These are phyloP conservation scores for Apiospora koreana DNA, from an alignment of 2,329 filamentous ascomycete species.

Conservation along the genomic window DNA sequence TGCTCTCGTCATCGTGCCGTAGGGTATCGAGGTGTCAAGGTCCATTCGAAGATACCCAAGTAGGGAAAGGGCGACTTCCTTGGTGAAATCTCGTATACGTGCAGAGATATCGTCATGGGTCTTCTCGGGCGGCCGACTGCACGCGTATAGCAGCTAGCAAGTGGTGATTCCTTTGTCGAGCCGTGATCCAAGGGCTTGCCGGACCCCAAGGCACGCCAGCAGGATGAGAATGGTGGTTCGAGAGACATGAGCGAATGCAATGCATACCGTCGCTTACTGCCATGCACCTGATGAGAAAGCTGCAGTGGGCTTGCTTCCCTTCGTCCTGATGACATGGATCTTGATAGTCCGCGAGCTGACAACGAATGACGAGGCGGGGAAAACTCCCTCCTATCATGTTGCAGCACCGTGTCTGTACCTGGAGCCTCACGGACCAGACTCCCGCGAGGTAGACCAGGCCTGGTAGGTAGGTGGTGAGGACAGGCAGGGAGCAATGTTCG, in stretches of 20 bases:
- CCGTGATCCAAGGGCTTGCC: background rate
- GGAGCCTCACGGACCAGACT: background rate
- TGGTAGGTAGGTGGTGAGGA: background rate
- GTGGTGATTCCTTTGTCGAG: background rate
- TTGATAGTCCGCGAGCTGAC: background rate
- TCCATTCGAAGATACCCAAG: background rate
- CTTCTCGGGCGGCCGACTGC: background rate
- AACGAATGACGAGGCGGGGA: background rate
- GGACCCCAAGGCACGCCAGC: background rate
- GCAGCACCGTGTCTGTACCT: background rate
- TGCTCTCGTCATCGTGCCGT: conserved; percentile 1
- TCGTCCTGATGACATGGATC: conserved; percentile 1
- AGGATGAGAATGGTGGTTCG: background rate
- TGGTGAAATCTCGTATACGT: background rate
- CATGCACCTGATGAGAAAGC: background rate
- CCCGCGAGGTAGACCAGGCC: background rate
- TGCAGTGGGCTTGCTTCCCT: background rate
- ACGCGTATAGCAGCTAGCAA: background rate
- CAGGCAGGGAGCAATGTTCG: background rate
- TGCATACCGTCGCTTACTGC: background rate
- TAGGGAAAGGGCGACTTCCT: background rate
- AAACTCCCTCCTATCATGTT: background rate
- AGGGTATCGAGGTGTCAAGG: background rate
- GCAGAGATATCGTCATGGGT: background rate
- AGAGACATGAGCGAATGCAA: background rate